Base-by-base conservation (phyloP, 2,329 filamentous ascomycete genomes). In the Ceratocystis diversiconidia region DNA sequence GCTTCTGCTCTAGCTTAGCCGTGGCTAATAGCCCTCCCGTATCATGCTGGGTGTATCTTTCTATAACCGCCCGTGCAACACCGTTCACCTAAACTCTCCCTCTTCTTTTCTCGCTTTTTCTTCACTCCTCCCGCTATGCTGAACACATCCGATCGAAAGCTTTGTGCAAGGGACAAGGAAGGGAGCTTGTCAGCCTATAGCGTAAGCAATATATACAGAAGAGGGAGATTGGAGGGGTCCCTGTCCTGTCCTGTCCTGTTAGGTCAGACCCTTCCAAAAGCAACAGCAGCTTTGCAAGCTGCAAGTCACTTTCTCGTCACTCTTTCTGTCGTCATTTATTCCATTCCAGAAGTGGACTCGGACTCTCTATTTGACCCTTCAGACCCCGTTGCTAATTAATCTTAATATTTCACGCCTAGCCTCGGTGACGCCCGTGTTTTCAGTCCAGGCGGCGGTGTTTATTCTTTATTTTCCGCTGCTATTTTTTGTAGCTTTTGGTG, bases 171-270 rank as follows among this genome's bases (percentile, higher is more conserved):
- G 19, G 25, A 15, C 6, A 15, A 59, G 17, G 55, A 30, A 59
- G 28, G 25, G 48, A 15, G 52, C 28, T 25, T 59, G 55, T 25
- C 15, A 36, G 28, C 22, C 55, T 59, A 59, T 59, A 59, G 55
- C n/a, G 7, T 12, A 28, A 4, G 28, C 55, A 59, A 32, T 59
- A 59, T 59, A 59, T 59, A 17, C 55, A 59, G 5, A 6, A 3
- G 32, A 30, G 30, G 30, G 55, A 59, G 55, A 59, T 59, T 59
- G 15, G 22, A 59, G 55, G 55, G 55, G 55, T 52, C 48, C 48
- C 7, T 52, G 36, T 41, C 36, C 36, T 41, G 30, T 32, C 6
- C 30, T 7, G 36, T 41, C 36, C 36, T 41, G 36, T 4, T 41
- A 41, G 36, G 36, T 15, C 36, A 41, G 3, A 12, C 36, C 36